Evolutionary conservation across 75 land plant genomes (phyloP), one percentile per base, ranked within the genome.

Genomic region (Gnetum montanum): DNA sequence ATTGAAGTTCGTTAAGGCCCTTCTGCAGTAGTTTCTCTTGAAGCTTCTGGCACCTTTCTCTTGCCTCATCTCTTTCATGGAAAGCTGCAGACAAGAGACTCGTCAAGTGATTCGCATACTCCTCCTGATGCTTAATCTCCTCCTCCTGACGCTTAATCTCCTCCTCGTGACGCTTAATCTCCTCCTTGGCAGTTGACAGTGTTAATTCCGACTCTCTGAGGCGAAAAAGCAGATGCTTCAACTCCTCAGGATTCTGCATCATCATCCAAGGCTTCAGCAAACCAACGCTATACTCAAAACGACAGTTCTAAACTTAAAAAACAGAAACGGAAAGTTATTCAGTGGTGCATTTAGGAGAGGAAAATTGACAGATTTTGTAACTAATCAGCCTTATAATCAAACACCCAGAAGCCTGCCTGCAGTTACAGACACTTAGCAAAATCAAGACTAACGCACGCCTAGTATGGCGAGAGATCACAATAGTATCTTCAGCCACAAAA

Each of bases 21-120:
- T 55, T 44, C 10, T 68, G 78, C 18, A 52, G 23, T 7, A 83
- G 16, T 19, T 68, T 71, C 45, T 58, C 70, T 41, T 77, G 84
- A 0, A 86, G 59, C 4, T 70, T 69, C 37, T 73, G 77, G 31
- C 73, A 72, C 46, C 83, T 76, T 6, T 72, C 70, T 58, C 69
- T 74, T 2, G 82, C 84, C 61, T 80, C 92, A 31, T 90, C 96
- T 59, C 96, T 66, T 48, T 90, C 92, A 11, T 64, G 59, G 29
- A 26, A 34, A 2, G 78, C 64, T 18, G 18, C 27, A 18, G 67
- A 48, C 11, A 90, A 53, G 15, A 80, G 75, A 11, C 61, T 56
- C 38, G 69, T 59, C 31, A 90, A 45, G 16, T 83, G 74, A 43
- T 68, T 65, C 25, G 76, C 49, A 3, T 46, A 53, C 43, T 84